Evolutionary conservation across 1,284 basidiomycete genomes (phyloP).

Genomic region (Irpex sp.): DNA sequence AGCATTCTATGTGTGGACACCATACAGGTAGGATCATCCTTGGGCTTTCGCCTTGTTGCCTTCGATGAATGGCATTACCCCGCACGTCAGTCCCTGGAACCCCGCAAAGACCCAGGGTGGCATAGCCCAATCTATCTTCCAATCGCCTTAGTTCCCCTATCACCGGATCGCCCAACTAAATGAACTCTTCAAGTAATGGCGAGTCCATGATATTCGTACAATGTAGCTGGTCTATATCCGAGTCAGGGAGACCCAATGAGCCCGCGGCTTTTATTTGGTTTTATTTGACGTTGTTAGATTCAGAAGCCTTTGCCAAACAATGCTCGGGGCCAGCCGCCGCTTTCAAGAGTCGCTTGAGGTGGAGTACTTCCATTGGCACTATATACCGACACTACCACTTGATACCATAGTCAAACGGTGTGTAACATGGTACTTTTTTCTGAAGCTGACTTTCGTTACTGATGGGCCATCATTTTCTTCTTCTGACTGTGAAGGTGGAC

Average conservation of each 20-base stretch:
- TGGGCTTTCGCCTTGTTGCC: not conserved
- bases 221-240: too few relatives aligned
- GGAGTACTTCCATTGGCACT: too few relatives aligned
- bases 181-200: not conserved
- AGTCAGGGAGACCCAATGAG: too few relatives aligned
- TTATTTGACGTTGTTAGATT: conserved; percentile 8
- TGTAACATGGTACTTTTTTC: too few relatives aligned
- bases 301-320: conserved; percentile 2
- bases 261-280: not conserved
- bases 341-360: too few relatives aligned
- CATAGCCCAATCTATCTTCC: not conserved
- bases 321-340: not conserved
- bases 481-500: not conserved
- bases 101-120: not conserved
- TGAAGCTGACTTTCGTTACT: too few relatives aligned
- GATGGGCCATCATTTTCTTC: too few relatives aligned
- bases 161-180: not conserved
- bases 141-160: not conserved
- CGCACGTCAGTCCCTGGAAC: not conserved
- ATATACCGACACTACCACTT: too few relatives aligned
- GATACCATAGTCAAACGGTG: too few relatives aligned
- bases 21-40: not conserved
- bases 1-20: not conserved
- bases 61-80: not conserved
- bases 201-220: too few relatives aligned